Conservation (phyloP, 768 basidiomycete species). For the Auricularia auricula-judae region DNA sequence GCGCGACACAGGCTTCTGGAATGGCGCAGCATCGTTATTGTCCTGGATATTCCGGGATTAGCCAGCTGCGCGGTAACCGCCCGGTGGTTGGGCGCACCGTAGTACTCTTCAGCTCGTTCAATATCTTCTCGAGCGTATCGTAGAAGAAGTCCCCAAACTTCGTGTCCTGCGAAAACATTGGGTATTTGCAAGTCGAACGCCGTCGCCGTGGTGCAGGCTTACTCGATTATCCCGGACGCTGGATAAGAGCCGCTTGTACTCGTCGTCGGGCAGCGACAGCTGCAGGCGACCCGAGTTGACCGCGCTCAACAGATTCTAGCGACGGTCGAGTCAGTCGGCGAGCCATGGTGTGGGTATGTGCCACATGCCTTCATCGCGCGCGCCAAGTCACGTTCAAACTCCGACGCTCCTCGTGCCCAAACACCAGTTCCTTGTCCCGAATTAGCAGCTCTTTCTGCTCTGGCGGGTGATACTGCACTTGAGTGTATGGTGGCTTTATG, state of each 20-base stretch:
- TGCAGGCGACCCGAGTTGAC: conserved; percentile 69
- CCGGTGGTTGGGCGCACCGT: conserved; percentile 37
- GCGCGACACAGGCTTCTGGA: conserved; percentile 86
- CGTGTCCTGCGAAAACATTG: conserved; percentile 34
- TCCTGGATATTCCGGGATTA: conserved; percentile 30
- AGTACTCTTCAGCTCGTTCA: conserved; percentile 70
- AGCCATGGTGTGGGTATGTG: neutral
- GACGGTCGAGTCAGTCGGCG: neutral
- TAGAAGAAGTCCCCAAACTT: conserved; percentile 85
- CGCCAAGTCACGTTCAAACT: neutral
- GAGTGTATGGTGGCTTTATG: no score
- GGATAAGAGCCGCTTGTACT: conserved; percentile 72
- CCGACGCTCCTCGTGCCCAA: neutral
- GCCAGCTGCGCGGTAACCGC: conserved; percentile 14
- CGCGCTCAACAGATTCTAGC: conserved; percentile 80
- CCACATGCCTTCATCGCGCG: neutral
- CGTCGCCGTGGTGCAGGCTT: conserved; percentile 24
- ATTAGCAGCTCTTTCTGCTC: no score
- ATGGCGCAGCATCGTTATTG: conserved; percentile 87
- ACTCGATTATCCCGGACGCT: conserved; percentile 85
- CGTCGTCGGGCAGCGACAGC: conserved; percentile 45
- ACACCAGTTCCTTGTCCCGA: no score
- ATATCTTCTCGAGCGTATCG: conserved; percentile 82
- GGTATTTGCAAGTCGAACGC: conserved; percentile 5
- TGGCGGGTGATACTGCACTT: no score